Base-by-base conservation (phyloP, 257 asterid species). In the Plantago elongata region DNA sequence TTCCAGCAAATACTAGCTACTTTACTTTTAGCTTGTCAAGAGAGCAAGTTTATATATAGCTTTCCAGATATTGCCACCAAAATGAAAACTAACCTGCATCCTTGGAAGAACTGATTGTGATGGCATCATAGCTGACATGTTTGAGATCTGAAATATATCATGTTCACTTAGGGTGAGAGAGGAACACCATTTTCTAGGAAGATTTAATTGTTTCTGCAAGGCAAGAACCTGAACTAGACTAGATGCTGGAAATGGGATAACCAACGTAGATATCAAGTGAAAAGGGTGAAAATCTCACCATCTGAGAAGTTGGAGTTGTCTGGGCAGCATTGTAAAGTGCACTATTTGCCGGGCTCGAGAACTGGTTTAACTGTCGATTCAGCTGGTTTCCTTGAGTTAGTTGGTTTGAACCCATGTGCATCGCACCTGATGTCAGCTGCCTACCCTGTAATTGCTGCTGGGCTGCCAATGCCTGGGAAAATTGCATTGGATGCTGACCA, bases 41-140 rank as follows among this genome's bases (percentile, higher is more conserved):
- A 37, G 27, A 11, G 13, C 9, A 7, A 15, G 18, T 57, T 57
- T 15, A 34, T 29, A 14, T 40, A 42, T 48, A 13, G 17, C 63
- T 50, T 54, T 62, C 61, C 46, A 7, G 65, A 16, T n/a, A 57
- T 47, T 64, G 64, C 49, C 9, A 63, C 65, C 47, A 61, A 49
- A 44, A 29, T 60, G 65, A 50, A 72, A 76, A 57, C 79, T 63
- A 60, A 90, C 96, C 95, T 90, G 98, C 84, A 72, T 67, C 76
- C 95, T 79, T 54, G 96, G 94, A 66, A 79, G 66, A 72, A 77
- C 75, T 59, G 94, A 64, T 69, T 79, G 96, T 48, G 94, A 82
- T n/a, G 87, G 83, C 96, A 85, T 84, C 96, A 91, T 88, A 51
- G 90, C 89, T 54, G 95, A 82, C 94, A 91, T 82, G 79, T 82